Evolutionary conservation across 768 basidiomycete genomes (phyloP).

Genomic region (Collybiopsis luxurians): DNA sequence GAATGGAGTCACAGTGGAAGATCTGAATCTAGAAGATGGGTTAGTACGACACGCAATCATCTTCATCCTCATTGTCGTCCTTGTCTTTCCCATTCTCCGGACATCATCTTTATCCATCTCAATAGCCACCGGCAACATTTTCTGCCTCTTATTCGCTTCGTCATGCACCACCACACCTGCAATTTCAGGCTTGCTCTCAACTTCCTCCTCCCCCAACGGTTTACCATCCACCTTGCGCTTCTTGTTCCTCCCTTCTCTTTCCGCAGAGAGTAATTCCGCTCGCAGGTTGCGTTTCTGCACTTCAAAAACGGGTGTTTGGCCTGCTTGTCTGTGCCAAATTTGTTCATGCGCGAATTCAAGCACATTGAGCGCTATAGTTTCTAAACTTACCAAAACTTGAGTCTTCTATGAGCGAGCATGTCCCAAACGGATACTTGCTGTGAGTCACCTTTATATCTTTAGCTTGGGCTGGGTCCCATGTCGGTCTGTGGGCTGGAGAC

Average conservation of each 20-base stretch:
- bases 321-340: conserved; percentile 63
- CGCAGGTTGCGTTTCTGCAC: conserved; percentile 78
- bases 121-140: conserved; percentile 80
- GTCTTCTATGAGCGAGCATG: conserved; percentile 93
- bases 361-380: too few relatives aligned
- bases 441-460: conserved; percentile 90
- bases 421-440: conserved; percentile 91
- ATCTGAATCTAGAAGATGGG: conserved; percentile 47
- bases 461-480: conserved; percentile 97
- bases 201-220: conserved; percentile 4
- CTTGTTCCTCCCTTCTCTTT: conserved; percentile 83
- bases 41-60: conserved; percentile 40
- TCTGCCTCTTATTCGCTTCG: conserved; percentile 79
- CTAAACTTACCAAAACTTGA: conserved; percentile 86
- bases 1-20: conserved; percentile 56
- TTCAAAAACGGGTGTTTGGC: conserved; percentile 81
- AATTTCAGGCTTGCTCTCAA: conserved; percentile 37
- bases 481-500: conserved; percentile 92
- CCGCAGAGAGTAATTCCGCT: conserved; percentile 79
- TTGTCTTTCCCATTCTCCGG: conserved; percentile 49
- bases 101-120: conserved; percentile 87
- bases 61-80: conserved; percentile 35
- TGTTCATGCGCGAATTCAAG: not conserved
- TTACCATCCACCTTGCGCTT: conserved; percentile 88
- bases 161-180: conserved; percentile 49